Evolutionary conservation across 139 green algal genomes (phyloP).

Genomic region (Dunaliella sp.): DNA sequence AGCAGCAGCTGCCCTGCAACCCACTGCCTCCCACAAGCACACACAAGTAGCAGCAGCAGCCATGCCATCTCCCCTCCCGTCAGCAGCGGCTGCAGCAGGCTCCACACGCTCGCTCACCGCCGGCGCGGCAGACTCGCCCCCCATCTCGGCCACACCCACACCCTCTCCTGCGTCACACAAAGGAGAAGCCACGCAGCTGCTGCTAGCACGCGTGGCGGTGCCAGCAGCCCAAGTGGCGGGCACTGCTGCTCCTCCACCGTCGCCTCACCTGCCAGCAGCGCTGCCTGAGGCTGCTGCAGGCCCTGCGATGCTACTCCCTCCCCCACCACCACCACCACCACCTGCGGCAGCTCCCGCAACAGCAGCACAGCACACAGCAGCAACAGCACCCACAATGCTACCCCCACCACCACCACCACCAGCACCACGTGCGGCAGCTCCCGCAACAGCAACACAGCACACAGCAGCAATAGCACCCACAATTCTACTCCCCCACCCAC

Average conservation of each 20-base stretch:
- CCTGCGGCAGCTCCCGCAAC: not conserved
- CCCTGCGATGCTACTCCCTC: too few species aligned
- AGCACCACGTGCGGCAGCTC: not conserved
- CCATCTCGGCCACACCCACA: not conserved
- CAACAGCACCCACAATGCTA: conserved; percentile 22
- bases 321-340: not conserved
- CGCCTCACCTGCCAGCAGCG: too few species aligned
- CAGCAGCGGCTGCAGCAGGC: too few species aligned
- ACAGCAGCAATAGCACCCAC: not conserved
- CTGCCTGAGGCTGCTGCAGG: too few species aligned
- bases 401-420: not conserved
- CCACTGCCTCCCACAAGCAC: not conserved
- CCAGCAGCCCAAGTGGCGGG: too few species aligned
- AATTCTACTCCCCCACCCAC: not conserved
- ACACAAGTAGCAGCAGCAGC: not conserved
- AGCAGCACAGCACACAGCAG: not conserved
- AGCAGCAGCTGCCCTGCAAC: not conserved
- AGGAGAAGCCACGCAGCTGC: not conserved
- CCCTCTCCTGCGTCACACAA: not conserved
- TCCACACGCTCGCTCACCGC: not conserved
- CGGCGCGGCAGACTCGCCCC: not conserved
- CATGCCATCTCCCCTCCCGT: too few species aligned
- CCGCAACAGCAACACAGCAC: not conserved
- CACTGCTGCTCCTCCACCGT: too few species aligned
- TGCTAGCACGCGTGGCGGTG: too few species aligned